Evolutionary conservation across 2,329 filamentous ascomycete species (phyloP).

Genomic region (Septoria linicola): DNA sequence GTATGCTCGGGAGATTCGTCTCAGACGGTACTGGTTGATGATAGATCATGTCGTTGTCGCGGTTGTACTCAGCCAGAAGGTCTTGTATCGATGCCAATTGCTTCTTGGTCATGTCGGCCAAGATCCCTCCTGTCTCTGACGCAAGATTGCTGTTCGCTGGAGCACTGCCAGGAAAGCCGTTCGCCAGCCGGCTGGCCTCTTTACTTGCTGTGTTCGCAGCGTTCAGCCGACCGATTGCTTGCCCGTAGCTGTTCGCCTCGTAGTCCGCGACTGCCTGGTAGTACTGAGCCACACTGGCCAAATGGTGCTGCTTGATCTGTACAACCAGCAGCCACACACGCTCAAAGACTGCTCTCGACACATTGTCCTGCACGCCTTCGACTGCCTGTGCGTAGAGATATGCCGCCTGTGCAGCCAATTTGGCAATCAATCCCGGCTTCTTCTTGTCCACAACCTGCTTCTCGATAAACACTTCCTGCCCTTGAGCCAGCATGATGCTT

Average conservation of each 20-base stretch:
- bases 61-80: conserved; percentile 70
- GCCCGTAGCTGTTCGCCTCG: conserved; percentile 81
- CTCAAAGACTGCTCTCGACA: conserved; percentile 86
- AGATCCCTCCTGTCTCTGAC: conserved; percentile 69
- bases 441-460: conserved; percentile 92
- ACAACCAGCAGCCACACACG: conserved; percentile 85
- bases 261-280: conserved; percentile 91
- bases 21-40: conserved; percentile 88
- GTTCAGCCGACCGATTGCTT: conserved; percentile 78
- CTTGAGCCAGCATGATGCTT: conserved; percentile 88
- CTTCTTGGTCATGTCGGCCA: conserved; percentile 80
- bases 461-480: conserved; percentile 95
- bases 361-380: conserved; percentile 90
- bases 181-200: conserved; percentile 74
- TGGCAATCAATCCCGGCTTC: conserved; percentile 87
- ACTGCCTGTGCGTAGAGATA: conserved; percentile 84
- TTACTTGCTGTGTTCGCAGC: conserved; percentile 75
- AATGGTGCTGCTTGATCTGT: conserved; percentile 78
- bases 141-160: conserved; percentile 80
- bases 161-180: conserved; percentile 75
- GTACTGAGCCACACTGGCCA: conserved; percentile 85
- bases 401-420: conserved; percentile 85
- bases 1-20: conserved; percentile 74
- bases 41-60: conserved; percentile 98
- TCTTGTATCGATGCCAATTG: conserved; percentile 79